These are phyloP conservation scores for Nicotiana knightiana DNA, from an alignment of 257 asterid species.

Conservation along the genomic window DNA sequence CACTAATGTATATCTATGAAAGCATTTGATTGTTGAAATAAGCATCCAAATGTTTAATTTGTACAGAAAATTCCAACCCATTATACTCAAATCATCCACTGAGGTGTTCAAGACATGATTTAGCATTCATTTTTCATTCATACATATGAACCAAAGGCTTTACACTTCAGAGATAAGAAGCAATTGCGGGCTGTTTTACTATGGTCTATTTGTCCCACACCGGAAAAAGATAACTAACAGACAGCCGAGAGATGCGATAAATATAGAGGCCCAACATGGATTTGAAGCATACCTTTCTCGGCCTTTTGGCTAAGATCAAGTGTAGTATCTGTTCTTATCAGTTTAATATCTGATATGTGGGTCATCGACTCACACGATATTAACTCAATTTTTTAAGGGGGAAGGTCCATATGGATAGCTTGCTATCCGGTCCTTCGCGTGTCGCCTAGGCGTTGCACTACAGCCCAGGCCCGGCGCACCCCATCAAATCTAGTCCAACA, in stretches of 20 bases:
- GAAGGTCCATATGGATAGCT: neutral
- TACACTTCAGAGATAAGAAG: too few relatives aligned
- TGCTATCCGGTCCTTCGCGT: neutral
- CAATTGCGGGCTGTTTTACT: neutral
- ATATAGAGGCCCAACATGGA: fast-evolving
- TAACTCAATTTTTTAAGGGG: constrained; percentile 13
- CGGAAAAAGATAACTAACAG: neutral
- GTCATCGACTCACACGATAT: neutral
- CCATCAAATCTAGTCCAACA: neutral
- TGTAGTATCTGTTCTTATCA: constrained; percentile 41
- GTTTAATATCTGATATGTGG: constrained; percentile 31
- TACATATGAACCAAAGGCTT: neutral
- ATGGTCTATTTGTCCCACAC: neutral
- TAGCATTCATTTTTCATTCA: too few relatives aligned
- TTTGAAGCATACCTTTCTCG: constrained; percentile 26
- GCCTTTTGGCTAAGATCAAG: constrained; percentile 45
- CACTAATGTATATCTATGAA: too few relatives aligned
- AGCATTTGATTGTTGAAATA: neutral
- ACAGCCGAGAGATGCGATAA: neutral
- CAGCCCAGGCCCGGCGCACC: neutral
- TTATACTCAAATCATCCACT: neutral
- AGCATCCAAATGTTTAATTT: neutral
- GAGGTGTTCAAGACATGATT: too few relatives aligned
- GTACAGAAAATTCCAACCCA: neutral
- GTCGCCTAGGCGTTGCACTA: neutral